Evolutionary conservation across 345 rosid species (phyloP).

Genomic region (Salix suchowensis): DNA sequence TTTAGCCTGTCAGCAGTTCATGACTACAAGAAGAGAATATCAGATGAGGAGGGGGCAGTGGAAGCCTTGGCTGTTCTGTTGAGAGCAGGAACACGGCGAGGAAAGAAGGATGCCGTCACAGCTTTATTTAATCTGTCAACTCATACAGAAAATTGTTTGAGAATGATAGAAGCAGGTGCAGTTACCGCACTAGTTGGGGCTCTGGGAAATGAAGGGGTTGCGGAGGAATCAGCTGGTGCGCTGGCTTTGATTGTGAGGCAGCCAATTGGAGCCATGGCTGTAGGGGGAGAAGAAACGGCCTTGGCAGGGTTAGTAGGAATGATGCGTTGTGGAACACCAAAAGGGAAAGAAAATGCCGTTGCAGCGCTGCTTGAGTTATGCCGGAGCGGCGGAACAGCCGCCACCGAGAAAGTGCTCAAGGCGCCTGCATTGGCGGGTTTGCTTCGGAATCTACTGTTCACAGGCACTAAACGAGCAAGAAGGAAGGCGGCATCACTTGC

Average conservation of each 20-base stretch:
- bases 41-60: constrained; percentile 55
- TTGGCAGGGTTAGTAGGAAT: constrained; percentile 61
- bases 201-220: constrained; percentile 64
- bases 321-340: constrained; percentile 89
- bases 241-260: constrained; percentile 81
- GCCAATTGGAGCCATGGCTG: constrained; percentile 66
- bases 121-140: constrained; percentile 85
- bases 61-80: constrained; percentile 71
- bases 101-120: constrained; percentile 93
- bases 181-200: constrained; percentile 69
- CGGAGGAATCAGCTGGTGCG: constrained; percentile 90
- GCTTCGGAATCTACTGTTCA: constrained; percentile 71
- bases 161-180: constrained; percentile 80
- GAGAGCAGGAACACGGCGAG: constrained; percentile 68
- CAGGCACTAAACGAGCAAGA: constrained; percentile 90
- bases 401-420: constrained; percentile 62
- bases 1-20: constrained; percentile 90
- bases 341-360: constrained; percentile 93
- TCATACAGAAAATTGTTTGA: constrained; percentile 66
- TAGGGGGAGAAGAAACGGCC: constrained; percentile 69
- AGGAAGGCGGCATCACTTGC: constrained; percentile 94
- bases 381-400: constrained; percentile 67
- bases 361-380: constrained; percentile 92
- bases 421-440: constrained; percentile 78
- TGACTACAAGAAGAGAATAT: constrained; percentile 84